phyloP scores from a whole-genome alignment of 345 rosid species.

The Lepidium aucheri region DNA sequence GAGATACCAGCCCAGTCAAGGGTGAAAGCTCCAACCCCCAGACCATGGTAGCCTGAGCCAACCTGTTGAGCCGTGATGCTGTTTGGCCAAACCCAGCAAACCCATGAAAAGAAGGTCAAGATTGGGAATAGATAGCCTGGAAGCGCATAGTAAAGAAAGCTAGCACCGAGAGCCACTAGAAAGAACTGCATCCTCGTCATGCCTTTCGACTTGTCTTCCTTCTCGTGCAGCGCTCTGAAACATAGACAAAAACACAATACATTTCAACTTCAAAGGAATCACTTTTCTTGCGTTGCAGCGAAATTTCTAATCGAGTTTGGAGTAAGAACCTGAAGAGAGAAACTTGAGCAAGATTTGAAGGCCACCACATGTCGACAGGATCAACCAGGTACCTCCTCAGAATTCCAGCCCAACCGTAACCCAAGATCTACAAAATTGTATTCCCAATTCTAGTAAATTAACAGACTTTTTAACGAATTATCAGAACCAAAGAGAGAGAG shows the following conservation, averaged over 20 bases:
- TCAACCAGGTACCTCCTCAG: constrained; percentile 89
- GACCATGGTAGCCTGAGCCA: constrained; percentile 96
- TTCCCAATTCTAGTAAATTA: background rate
- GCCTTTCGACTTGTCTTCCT: constrained; percentile 49
- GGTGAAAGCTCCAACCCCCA: constrained; percentile 87
- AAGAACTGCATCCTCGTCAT: constrained; percentile 78
- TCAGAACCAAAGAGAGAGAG: background rate
- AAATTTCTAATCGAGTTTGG: background rate
- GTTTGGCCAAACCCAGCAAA: constrained; percentile 85
- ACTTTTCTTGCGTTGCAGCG: background rate
- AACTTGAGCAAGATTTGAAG: constrained; percentile 96
- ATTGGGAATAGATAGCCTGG: constrained; percentile 90
- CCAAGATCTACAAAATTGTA: constrained; percentile 47
- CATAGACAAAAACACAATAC: background rate
- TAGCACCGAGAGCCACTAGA: constrained; percentile 48
- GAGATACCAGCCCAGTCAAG: constrained; percentile 99
- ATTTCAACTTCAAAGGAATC: background rate
- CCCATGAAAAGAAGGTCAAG: constrained; percentile 96
- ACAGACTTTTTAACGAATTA: background rate
- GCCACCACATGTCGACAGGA: constrained; percentile 99
- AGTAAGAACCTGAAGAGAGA: constrained; percentile 71
- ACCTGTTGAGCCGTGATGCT: constrained; percentile 94
- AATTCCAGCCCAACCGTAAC: constrained; percentile 99
- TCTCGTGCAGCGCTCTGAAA: constrained; percentile 93
- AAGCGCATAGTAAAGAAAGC: constrained; percentile 69